Conservation (phyloP, 345 rosid species). For the Eucalyptus microcorys region DNA sequence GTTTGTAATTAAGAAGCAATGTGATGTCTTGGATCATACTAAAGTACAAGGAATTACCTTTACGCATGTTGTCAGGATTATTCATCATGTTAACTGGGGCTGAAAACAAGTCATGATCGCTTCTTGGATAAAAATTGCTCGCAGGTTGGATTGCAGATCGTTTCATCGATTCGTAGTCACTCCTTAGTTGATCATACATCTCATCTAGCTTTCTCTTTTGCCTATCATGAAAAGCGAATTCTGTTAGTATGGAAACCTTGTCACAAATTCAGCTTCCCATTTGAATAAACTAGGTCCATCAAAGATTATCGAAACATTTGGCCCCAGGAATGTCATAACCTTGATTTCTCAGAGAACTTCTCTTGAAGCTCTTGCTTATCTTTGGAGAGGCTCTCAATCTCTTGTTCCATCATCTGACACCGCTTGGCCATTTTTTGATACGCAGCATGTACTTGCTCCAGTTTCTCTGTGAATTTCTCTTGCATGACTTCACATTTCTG, state of each 20-base stretch:
- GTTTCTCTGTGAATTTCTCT: conserved; percentile 79
- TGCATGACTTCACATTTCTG: conserved; percentile 93
- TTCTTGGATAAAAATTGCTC: conserved; percentile 53
- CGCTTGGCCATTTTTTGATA: conserved; percentile 81
- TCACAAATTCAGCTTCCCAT: neutral
- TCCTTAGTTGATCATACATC: conserved; percentile 90
- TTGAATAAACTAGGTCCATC: neutral
- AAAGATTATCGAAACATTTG: neutral
- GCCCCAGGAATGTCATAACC: conserved; percentile 18
- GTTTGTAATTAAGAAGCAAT: neutral
- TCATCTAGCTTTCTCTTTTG: conserved; percentile 98
- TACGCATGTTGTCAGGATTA: conserved; percentile 41
- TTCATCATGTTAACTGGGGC: conserved; percentile 53
- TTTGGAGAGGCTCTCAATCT: conserved; percentile 72
- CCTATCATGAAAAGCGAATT: conserved; percentile 19
- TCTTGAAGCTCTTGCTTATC: conserved; percentile 97
- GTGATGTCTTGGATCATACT: neutral
- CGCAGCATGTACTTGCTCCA: conserved; percentile 85
- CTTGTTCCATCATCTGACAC: conserved; percentile 92
- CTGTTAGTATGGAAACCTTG: neutral
- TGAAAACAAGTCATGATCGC: conserved; percentile 66
- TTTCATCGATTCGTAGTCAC: conserved; percentile 62
- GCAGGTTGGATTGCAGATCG: conserved; percentile 77
- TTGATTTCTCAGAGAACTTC: conserved; percentile 85
- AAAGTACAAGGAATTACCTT: conserved; percentile 38